Percentiles rank a stretch among this genome's conserved stretches.
phyloP scores from a whole-genome alignment of 352 stramenopile genomes.

The Globisporangium alternatum region DNA sequence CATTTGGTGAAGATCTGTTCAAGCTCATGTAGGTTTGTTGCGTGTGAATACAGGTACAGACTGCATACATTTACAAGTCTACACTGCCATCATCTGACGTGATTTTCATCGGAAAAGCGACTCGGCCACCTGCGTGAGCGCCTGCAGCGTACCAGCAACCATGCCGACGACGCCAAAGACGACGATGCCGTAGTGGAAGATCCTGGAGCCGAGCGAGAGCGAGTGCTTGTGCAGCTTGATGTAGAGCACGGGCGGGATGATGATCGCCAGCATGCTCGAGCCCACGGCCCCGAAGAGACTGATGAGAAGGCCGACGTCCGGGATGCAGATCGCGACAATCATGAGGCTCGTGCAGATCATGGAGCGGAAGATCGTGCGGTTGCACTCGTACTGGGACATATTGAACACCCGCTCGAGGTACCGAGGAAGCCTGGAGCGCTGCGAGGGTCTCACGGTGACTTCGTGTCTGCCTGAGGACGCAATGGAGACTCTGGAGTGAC shows the following conservation, averaged over 20 bases:
- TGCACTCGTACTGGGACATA: constrained; percentile 73
- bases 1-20: background rate
- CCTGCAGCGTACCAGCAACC: constrained; percentile 58
- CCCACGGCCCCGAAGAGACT: constrained; percentile 76
- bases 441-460: background rate
- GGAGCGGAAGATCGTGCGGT: constrained; percentile 75
- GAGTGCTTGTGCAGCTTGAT: constrained; percentile 33
- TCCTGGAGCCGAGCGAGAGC: constrained; percentile 34
- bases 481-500: constrained; percentile 2
- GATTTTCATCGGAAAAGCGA: constrained; percentile 21
- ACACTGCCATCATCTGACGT: background rate
- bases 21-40: constrained; percentile 2
- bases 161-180: constrained; percentile 60
- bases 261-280: constrained; percentile 79
- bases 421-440: constrained; percentile 10
- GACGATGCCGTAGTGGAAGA: constrained; percentile 49
- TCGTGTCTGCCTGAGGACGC: background rate
- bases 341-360: constrained; percentile 79
- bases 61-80: constrained; percentile 1
- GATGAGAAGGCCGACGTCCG: constrained; percentile 70
- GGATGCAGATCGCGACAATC: constrained; percentile 68
- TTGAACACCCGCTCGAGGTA: constrained; percentile 44
- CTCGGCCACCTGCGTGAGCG: constrained; percentile 42
- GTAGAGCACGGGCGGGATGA: constrained; percentile 71
- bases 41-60: background rate